These are phyloP conservation scores for Peronospora tabacina DNA, from an alignment of 352 stramenopile genomes.

Conservation along the genomic window DNA sequence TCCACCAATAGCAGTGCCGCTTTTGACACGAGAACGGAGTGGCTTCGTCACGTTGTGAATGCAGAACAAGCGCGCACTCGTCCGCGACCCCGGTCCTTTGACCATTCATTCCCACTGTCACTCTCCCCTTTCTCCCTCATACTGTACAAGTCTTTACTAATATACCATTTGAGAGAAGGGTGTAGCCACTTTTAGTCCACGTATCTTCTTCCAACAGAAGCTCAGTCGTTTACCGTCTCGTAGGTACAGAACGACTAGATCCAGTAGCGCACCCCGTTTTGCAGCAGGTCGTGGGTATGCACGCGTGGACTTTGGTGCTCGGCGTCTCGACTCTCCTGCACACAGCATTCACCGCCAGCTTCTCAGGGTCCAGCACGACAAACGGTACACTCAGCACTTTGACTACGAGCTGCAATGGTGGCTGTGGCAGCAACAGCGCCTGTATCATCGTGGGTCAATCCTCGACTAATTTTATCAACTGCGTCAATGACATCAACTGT, in stretches of 20 bases:
- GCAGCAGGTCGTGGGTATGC: constrained; percentile 10
- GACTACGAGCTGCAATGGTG: constrained; percentile 69
- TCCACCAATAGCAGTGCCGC: constrained; percentile 12
- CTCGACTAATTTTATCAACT: constrained; percentile 54
- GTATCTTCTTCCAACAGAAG: neutral
- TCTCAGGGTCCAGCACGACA: constrained; percentile 7
- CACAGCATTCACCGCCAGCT: constrained; percentile 4
- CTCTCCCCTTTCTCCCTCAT: neutral
- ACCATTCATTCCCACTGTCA: neutral
- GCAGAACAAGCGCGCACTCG: constrained; percentile 24
- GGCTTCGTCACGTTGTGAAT: constrained; percentile 16
- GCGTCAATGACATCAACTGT: constrained; percentile 65
- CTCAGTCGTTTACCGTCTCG: neutral
- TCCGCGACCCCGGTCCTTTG: neutral
- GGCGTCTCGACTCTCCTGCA: constrained; percentile 7
- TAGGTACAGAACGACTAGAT: too few relatives aligned
- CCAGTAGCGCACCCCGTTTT: neutral
- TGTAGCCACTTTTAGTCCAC: neutral
- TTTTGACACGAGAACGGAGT: neutral
- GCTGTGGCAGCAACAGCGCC: constrained; percentile 46
- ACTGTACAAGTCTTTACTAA: neutral
- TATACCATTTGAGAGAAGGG: neutral
- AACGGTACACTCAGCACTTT: constrained; percentile 53
- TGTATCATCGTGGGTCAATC: constrained; percentile 62
- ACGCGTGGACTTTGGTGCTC: constrained; percentile 11